These are phyloP conservation scores for Colletotrichum liriopes DNA, from an alignment of 2,329 filamentous ascomycete species.

Conservation along the genomic window DNA sequence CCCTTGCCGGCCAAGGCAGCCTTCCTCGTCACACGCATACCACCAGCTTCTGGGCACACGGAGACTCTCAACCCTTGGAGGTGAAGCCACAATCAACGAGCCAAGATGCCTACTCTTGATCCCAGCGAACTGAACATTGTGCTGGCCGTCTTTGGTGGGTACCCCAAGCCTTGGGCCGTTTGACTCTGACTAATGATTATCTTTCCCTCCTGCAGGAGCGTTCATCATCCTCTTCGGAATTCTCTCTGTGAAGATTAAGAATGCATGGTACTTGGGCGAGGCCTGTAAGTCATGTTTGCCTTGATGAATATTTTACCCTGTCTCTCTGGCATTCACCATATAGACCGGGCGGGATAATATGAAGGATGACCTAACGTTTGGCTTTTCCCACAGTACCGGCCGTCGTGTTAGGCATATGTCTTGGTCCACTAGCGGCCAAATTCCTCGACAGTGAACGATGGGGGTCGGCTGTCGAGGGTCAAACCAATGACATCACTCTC, in stretches of 20 bases:
- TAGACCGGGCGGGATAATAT: neutral
- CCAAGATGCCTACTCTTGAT: constrained; percentile 46
- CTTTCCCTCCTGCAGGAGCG: constrained; percentile 52
- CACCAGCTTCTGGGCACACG: constrained; percentile 20
- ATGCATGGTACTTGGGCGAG: constrained; percentile 68
- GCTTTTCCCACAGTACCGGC: constrained; percentile 63
- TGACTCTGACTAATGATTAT: constrained; percentile 11
- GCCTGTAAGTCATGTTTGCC: constrained; percentile 57
- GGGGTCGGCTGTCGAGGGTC: constrained; percentile 53
- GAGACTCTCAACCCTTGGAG: neutral
- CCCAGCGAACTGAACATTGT: constrained; percentile 64
- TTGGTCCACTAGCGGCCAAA: constrained; percentile 69
- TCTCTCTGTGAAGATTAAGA: constrained; percentile 68
- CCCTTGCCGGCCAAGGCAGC: constrained; percentile 38
- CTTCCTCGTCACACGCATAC: constrained; percentile 28
- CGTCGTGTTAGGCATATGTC: constrained; percentile 66
- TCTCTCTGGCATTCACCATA: neutral
- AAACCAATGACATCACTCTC: constrained; percentile 57
- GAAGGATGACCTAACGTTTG: constrained; percentile 12
- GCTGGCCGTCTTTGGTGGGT: constrained; percentile 60
- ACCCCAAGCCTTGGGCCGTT: constrained; percentile 3
- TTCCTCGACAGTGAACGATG: constrained; percentile 64
- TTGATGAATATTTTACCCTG: neutral
- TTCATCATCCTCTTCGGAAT: constrained; percentile 66
- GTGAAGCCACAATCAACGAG: constrained; percentile 17